Evolutionary conservation across 345 rosid genomes (phyloP).

Genomic region (Hibiscus trionum): DNA sequence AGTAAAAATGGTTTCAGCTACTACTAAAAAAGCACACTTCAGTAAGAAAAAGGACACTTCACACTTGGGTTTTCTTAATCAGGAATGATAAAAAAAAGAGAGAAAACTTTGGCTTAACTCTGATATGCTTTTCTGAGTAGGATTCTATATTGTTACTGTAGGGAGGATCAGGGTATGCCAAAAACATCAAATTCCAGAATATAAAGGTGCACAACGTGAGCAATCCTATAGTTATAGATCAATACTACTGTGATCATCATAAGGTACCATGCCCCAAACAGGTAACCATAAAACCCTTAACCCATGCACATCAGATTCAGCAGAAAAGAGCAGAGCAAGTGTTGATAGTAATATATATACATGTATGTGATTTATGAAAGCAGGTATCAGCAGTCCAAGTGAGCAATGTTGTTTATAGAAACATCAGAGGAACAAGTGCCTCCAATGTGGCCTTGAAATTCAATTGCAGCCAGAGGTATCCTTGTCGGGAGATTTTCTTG

Average conservation of each 20-base stretch:
- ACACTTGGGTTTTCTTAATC: neutral
- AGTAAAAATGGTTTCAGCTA: neutral
- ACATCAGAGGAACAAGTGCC: conserved; percentile 55
- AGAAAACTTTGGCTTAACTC: neutral
- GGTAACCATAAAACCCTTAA: conserved; percentile 28
- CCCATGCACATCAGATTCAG: conserved; percentile 24
- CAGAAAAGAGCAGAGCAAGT: neutral
- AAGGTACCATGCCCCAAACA: conserved; percentile 36
- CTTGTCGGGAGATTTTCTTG: conserved; percentile 51
- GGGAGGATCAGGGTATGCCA: conserved; percentile 90
- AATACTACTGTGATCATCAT: conserved; percentile 64
- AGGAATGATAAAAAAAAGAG: neutral
- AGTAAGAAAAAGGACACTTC: neutral
- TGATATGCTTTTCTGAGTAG: neutral
- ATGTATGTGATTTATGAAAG: neutral
- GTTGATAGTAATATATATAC: neutral
- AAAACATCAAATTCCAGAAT: conserved; percentile 53
- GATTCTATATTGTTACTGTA: conserved; percentile 12
- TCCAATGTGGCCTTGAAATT: conserved; percentile 53
- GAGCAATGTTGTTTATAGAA: conserved; percentile 55
- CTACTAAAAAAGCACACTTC: neutral
- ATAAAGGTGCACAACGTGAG: conserved; percentile 54
- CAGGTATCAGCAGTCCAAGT: conserved; percentile 71
- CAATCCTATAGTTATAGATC: conserved; percentile 77
- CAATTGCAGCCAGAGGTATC: conserved; percentile 49